Base-by-base conservation (phyloP, 441 rosid species). In the Lepidium campestre region DNA sequence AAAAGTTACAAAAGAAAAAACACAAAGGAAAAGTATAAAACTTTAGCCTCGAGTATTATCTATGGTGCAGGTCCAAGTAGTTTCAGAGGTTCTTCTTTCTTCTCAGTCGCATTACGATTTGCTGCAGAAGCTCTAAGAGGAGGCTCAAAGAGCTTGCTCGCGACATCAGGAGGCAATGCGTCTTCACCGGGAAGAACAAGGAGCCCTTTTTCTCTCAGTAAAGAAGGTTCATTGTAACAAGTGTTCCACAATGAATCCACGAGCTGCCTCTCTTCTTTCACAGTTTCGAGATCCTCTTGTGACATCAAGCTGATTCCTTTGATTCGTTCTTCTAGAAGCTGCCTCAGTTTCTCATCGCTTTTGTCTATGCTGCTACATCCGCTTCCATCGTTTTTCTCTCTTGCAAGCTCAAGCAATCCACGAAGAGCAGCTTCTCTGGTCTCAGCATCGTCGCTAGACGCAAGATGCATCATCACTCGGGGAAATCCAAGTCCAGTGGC, bases 121-220 rank as follows among this genome's bases (percentile, higher is more conserved):
- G 83, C 86, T 10, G 91, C 86, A 84, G 81, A 79, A 35, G 96
- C 97, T 79, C 96, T 81, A 10, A 88, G 91, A 37, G 94, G 84
- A 61, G 98, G 98, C 70, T 94, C 97, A 54, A 94, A 94, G 74
- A 82, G 82, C 75, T 85, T 68, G 80, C 96, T 82, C 9, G 86
- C 94, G 10, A 89, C 90, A 83, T 91, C 98, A 47, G 94, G 96
- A 12, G 97, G 88, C 4, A 77, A 80, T 1, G 78, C 77, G 65
- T 91, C 96, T 75, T 91, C 97, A 10, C 86, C 96, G 0, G 98
- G 90, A 62, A 91, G 93, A 55, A 80, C 74, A 53, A 94, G 89
- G 61, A 88, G 97, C 9, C 93, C 92, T 61, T 85, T 86, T 65
- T 84, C 91, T 39, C 82, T 73, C 34, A 91, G 82, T 7, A 89